These are phyloP conservation scores for Isoetes engelmannii DNA, from an alignment of 83 land plant genomes.

Conservation along the genomic window DNA sequence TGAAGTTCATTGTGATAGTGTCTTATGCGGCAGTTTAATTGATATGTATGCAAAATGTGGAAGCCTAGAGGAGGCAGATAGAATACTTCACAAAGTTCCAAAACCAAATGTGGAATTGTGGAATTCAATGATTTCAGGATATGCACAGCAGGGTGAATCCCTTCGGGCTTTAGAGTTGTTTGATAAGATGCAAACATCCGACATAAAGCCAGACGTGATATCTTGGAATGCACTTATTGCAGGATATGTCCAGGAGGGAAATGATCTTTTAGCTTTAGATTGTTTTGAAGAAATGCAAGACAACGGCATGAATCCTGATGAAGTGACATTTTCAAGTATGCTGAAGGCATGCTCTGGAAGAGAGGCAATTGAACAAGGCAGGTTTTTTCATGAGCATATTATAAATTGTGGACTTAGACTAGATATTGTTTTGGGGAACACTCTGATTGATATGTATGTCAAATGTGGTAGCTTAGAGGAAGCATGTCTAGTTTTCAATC, in stretches of 20 bases:
- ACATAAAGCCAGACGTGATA: not conserved
- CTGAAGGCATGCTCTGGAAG: constrained; percentile 10
- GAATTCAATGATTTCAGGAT: constrained; percentile 41
- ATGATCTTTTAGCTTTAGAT: too few species aligned
- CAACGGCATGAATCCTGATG: too few species aligned
- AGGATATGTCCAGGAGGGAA: too few species aligned
- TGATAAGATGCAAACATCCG: constrained; percentile 7
- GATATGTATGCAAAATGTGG: constrained; percentile 15
- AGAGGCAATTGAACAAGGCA: constrained; percentile 7
- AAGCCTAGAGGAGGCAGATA: constrained; percentile 14
- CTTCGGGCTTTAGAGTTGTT: constrained; percentile 21
- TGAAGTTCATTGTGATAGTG: not conserved
- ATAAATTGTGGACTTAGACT: not conserved
- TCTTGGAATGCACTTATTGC: too few species aligned
- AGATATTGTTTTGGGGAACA: not conserved
- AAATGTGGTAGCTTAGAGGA: constrained; percentile 10
- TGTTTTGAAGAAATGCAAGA: too few species aligned
- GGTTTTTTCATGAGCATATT: not conserved
- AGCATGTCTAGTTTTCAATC: constrained; percentile 3
- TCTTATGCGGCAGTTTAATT: not conserved
- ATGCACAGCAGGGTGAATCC: constrained; percentile 26
- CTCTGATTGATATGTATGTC: not conserved
- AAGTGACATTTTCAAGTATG: not conserved
- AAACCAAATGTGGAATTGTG: constrained; percentile 17
- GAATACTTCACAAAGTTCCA: constrained; percentile 14